Evolutionary conservation across 2,329 filamentous ascomycete genomes (phyloP), one percentile per base, ranked within the genome.

Genomic region (Rhexocercosporidium sp.): DNA sequence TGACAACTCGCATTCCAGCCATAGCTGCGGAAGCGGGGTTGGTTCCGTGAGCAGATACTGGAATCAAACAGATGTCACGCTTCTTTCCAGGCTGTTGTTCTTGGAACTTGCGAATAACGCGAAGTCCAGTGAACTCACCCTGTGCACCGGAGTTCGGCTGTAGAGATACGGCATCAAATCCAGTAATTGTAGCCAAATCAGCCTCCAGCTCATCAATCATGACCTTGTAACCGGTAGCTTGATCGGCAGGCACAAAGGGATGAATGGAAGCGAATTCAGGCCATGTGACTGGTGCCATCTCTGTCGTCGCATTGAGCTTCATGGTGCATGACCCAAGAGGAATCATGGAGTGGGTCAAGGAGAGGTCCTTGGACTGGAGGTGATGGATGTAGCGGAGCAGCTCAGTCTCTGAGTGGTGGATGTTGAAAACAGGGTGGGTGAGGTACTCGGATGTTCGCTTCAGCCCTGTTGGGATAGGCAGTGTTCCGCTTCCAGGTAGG

Each of bases 81-180:
- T 92, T 90, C 80, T 89, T 87, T 65, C 85, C 84, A 11, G 84
- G 83, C 72, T 89, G 86, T 70, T 88, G 83, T 78, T 94, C 90
- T 66, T 92, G 91, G 79, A 90, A 97, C 75, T 92, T 92, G 75
- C 93, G 90, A 77, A 98, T 97, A 41, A 93, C 89, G 47, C 94
- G 90, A 16, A 98, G 86, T 67, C 95, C 95, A 59, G 95, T 90
- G 75, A 97, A 98, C 77, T 98, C 95, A 66, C 95, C 95, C 82
- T 98, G 95, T 0, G 95, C 95, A 49, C 95, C 95, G 16, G 95
- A 97, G 82, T 98, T 98, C 63, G 95, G 95, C 79, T 97, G 95
- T 60, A 98, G 83, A 3, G 93, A 97, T 25, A 94, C 90, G n/a
- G 88, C 89, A 73, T 94, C 88, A 86, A 97, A 97, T 41, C 93